A percentile compares a stretch with the other conserved stretches of the same genome.
Conservation (phyloP, 1,284 basidiomycete genomes). For the Sphaerobolus stellatus region DNA sequence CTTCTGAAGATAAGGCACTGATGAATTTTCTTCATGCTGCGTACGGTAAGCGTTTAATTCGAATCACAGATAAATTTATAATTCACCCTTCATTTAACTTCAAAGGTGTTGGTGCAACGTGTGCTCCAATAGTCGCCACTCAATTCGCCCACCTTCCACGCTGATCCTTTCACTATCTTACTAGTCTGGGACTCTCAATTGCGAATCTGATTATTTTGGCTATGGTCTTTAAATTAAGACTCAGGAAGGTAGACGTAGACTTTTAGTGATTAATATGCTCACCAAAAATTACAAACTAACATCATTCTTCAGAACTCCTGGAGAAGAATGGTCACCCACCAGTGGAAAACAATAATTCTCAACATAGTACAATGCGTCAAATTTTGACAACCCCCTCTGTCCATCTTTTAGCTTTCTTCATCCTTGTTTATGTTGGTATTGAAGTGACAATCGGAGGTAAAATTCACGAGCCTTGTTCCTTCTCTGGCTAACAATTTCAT, state of each 20-base stretch:
- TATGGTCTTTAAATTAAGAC: constrained; percentile 31
- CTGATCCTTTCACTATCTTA: constrained; percentile 35
- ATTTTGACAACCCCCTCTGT: constrained; percentile 55
- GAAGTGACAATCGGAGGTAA: constrained; percentile 65
- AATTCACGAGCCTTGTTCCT: background rate
- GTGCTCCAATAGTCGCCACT: constrained; percentile 26
- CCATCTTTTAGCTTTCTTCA: constrained; percentile 59
- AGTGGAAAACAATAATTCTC: constrained; percentile 31
- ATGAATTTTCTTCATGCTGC: constrained; percentile 65
- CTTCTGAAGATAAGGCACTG: constrained; percentile 47
- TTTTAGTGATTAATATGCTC: background rate
- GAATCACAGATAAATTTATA: background rate
- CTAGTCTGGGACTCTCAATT: constrained; percentile 34
- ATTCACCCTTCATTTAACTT: too few relatives aligned
- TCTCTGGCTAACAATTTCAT: background rate
- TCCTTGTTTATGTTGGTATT: constrained; percentile 66
- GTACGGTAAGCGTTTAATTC: constrained; percentile 38
- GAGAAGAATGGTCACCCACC: constrained; percentile 1
- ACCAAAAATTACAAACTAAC: background rate
- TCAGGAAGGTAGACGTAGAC: background rate
- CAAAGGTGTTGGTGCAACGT: constrained; percentile 15
- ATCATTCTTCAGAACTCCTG: background rate
- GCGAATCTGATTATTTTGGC: constrained; percentile 26
- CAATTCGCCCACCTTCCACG: constrained; percentile 21
- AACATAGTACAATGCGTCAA: constrained; percentile 51